These are phyloP conservation scores for Phytopythium mirpurense DNA, from an alignment of 352 stramenopile species.

Conservation along the genomic window DNA sequence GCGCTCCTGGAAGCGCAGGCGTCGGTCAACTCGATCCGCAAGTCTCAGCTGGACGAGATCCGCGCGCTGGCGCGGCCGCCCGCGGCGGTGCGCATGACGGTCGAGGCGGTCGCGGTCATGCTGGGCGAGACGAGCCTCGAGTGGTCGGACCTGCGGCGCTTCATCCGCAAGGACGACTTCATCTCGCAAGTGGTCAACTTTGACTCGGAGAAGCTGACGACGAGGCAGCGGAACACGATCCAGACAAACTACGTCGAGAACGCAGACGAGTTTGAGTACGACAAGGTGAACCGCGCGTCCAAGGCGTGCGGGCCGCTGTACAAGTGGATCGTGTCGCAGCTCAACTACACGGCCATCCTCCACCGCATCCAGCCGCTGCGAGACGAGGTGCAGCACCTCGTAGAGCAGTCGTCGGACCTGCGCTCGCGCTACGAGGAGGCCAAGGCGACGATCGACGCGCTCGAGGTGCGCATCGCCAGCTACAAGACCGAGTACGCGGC, in stretches of 20 bases:
- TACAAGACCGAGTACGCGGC: slow-evolving; percentile 99
- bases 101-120: slow-evolving; percentile 98
- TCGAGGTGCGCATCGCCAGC: slow-evolving; percentile 95
- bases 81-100: slow-evolving; percentile 94
- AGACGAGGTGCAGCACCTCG: slow-evolving; percentile 97
- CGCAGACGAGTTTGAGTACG: slow-evolving; percentile 86
- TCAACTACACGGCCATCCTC: slow-evolving; percentile 98
- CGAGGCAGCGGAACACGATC: slow-evolving; percentile 93
- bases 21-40: slow-evolving; percentile 98
- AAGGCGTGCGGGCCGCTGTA: slow-evolving; percentile 99
- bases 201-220: slow-evolving; percentile 95
- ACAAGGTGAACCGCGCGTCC: slow-evolving; percentile 91
- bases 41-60: slow-evolving; percentile 99
- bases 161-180: slow-evolving; percentile 97
- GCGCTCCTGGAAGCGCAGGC: slow-evolving; percentile 95
- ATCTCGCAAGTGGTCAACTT: slow-evolving; percentile 99
- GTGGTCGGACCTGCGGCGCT: slow-evolving; percentile 97
- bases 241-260: slow-evolving; percentile 95
- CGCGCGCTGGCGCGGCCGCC: slow-evolving; percentile 94
- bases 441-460: slow-evolving; percentile 90
- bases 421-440: slow-evolving; percentile 91
- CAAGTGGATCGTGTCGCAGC: slow-evolving; percentile 98
- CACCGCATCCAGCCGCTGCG: slow-evolving; percentile 98
- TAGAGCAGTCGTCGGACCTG: slow-evolving; percentile 91
- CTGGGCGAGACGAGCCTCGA: slow-evolving; percentile 95